Conservation (phyloP, 2,329 filamentous ascomycete species). For the Ramularia endophylla region DNA sequence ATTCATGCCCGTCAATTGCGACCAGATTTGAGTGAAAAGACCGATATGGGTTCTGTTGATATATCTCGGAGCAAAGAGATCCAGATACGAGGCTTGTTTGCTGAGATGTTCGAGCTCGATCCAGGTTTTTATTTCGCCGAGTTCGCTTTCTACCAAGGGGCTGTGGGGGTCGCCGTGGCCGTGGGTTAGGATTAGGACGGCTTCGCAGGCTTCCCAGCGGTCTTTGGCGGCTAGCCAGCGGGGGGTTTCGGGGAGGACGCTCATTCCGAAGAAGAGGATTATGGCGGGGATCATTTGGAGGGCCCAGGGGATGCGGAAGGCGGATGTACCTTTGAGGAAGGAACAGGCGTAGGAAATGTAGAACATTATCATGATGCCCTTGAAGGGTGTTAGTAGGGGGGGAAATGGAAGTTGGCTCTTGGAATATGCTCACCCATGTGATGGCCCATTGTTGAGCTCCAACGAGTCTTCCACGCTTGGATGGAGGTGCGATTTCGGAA, state of each 20-base stretch:
- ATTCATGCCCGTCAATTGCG: constrained; percentile 71
- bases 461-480: constrained; percentile 58
- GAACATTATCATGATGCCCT: constrained; percentile 18
- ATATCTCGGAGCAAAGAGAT: constrained; percentile 69
- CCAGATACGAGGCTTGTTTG: constrained; percentile 62
- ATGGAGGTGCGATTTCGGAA: constrained; percentile 56
- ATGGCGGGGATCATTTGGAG: constrained; percentile 47
- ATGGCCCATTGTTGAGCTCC: constrained; percentile 70
- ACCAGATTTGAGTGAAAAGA: constrained; percentile 69
- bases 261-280: constrained; percentile 45
- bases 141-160: constrained; percentile 59
- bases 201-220: constrained; percentile 55
- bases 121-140: constrained; percentile 60
- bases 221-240: constrained; percentile 61
- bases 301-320: constrained; percentile 48
- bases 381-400: constrained; percentile 26
- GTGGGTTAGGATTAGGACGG: constrained; percentile 58
- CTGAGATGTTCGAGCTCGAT: constrained; percentile 66
- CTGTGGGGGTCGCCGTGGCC: constrained; percentile 39
- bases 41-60: constrained; percentile 67
- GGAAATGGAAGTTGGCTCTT: no score
- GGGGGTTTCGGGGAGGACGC: constrained; percentile 59
- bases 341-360: constrained; percentile 58
- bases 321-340: constrained; percentile 51
- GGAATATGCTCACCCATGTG: constrained; percentile 62